Conservation (phyloP, 768 basidiomycete species). For the Mycena latifolia region DNA sequence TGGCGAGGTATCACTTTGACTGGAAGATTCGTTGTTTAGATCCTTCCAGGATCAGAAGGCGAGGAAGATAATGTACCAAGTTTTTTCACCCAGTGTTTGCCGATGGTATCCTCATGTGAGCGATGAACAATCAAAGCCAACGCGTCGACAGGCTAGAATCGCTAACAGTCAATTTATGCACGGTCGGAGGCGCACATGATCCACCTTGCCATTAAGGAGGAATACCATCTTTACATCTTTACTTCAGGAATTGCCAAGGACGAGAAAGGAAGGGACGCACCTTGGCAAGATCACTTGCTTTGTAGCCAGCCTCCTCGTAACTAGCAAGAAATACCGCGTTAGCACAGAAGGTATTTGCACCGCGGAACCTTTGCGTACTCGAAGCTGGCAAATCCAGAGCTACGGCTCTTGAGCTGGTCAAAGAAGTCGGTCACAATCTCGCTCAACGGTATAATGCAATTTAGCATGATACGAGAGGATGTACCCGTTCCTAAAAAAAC, state of each 20-base stretch:
- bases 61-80: slow-evolving; percentile 74
- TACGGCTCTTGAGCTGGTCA: slow-evolving; percentile 92
- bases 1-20: slow-evolving; percentile 95
- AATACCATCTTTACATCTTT: slow-evolving; percentile 79
- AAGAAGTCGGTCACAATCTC: slow-evolving; percentile 98
- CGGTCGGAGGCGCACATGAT: background rate
- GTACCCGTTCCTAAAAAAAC: slow-evolving; percentile 51
- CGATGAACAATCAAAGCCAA: slow-evolving; percentile 92
- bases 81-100: slow-evolving; percentile 90
- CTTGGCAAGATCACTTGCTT: slow-evolving; percentile 84
- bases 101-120: slow-evolving; percentile 80
- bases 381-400: slow-evolving; percentile 92
- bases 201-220: slow-evolving; percentile 70
- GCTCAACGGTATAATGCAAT: slow-evolving; percentile 87
- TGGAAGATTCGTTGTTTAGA: slow-evolving; percentile 42
- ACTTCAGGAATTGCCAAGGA: background rate
- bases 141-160: slow-evolving; percentile 88
- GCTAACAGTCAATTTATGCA: background rate
- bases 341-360: background rate
- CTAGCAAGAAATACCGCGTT: slow-evolving; percentile 52
- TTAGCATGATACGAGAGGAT: slow-evolving; percentile 82
- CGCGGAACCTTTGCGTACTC: slow-evolving; percentile 66
- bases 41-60: background rate
- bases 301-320: slow-evolving; percentile 95
- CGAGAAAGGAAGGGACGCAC: slow-evolving; percentile 51